A percentile compares a stretch with the other conserved stretches of the same genome.
These are phyloP conservation scores for Trametes punicea DNA, from an alignment of 768 basidiomycete species.

Conservation along the genomic window DNA sequence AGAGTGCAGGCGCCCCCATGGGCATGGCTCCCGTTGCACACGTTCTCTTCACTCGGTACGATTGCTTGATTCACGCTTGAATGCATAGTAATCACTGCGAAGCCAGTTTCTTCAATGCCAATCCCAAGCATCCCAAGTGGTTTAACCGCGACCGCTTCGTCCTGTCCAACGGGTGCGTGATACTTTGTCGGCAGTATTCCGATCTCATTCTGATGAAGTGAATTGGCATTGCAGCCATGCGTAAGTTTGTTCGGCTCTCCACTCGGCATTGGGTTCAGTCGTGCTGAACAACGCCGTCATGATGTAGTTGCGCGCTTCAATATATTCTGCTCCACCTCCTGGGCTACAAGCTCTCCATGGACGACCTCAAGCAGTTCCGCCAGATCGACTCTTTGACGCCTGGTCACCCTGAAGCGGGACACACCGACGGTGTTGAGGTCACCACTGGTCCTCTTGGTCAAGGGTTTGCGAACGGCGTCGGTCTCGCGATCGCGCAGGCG, in stretches of 20 bases:
- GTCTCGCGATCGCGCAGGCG: constrained; percentile 89
- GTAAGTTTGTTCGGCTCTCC: constrained; percentile 43
- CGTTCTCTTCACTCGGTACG: constrained; percentile 72
- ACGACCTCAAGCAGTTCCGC: constrained; percentile 92
- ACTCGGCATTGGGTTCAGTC: background rate
- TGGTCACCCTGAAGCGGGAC: constrained; percentile 82
- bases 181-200: background rate
- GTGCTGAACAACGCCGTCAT: background rate
- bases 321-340: constrained; percentile 89
- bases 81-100: constrained; percentile 12
- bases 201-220: constrained; percentile 14
- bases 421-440: constrained; percentile 80
- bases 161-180: constrained; percentile 84
- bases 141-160: constrained; percentile 97
- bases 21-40: constrained; percentile 87
- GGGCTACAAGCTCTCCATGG: constrained; percentile 88
- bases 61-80: constrained; percentile 3
- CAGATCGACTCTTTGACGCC: constrained; percentile 88
- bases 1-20: constrained; percentile 79
- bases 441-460: constrained; percentile 97
- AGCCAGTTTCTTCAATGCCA: constrained; percentile 80
- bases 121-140: constrained; percentile 89
- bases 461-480: constrained; percentile 91
- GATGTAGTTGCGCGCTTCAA: constrained; percentile 80
- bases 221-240: constrained; percentile 52